Percentiles rank a stretch among this genome's conserved stretches.
Conservation (phyloP, 208 protist species). For the Wallacemonas sp. region DNA sequence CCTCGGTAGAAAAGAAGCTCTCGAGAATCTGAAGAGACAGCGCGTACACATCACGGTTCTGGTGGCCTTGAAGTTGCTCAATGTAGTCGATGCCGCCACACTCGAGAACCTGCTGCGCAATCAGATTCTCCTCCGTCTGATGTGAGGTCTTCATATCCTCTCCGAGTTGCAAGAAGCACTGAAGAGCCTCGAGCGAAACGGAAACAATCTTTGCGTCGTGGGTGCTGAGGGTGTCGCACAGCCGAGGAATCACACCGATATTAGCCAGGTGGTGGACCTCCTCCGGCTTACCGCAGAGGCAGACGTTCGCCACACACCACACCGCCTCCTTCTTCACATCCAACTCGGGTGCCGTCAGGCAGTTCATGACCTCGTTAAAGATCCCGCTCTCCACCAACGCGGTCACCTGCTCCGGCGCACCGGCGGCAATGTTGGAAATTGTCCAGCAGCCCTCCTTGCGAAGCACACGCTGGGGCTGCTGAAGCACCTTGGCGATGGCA, state of each 20-base stretch:
- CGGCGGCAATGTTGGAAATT: constrained; percentile 99
- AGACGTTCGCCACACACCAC: constrained; percentile 97
- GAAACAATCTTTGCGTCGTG: constrained; percentile 92
- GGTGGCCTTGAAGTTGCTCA: constrained; percentile 94
- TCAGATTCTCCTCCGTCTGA: constrained; percentile 48
- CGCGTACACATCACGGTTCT: constrained; percentile 95
- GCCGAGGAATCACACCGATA: constrained; percentile 85
- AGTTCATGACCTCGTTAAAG: constrained; percentile 91
- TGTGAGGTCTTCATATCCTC: constrained; percentile 52
- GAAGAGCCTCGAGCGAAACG: constrained; percentile 96
- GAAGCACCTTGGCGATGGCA: constrained; percentile 79
- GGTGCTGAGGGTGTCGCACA: constrained; percentile 92
- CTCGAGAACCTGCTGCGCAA: constrained; percentile 87
- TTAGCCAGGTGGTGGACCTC: constrained; percentile 93
- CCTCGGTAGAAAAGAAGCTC: constrained; percentile 86
- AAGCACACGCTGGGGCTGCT: constrained; percentile 85
- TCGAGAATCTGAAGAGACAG: constrained; percentile 92
- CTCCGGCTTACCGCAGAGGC: constrained; percentile 85
- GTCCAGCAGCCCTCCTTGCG: constrained; percentile 99
- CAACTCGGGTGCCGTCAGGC: constrained; percentile 87
- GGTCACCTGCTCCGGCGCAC: constrained; percentile 94
- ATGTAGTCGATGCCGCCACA: constrained; percentile 94
- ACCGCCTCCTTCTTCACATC: constrained; percentile 98
- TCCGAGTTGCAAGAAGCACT: constrained; percentile 93
- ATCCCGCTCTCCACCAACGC: constrained; percentile 89